Evolutionary conservation across 495 filamentous ascomycete genomes (phyloP).

Genomic region (Aspergillus affinis): DNA sequence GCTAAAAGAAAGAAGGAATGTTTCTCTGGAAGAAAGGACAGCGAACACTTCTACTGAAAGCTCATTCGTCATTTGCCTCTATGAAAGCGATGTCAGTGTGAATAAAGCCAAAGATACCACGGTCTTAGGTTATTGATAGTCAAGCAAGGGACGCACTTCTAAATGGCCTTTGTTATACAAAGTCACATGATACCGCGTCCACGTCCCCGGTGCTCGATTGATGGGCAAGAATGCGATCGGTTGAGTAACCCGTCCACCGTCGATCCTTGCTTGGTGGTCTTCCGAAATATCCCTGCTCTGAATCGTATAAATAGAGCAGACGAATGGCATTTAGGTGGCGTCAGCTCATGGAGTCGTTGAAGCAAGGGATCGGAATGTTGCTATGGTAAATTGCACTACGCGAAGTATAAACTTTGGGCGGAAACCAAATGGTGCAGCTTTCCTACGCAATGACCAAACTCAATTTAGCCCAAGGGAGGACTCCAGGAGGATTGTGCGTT

Average conservation of each 20-base stretch:
- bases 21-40: not conserved
- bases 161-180: not conserved
- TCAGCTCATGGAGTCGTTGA: not conserved
- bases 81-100: not conserved
- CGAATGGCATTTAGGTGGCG: not conserved
- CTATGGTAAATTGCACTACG: not conserved
- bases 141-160: not conserved
- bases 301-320: slow-evolving; percentile 8
- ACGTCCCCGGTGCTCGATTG: not conserved
- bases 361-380: not conserved
- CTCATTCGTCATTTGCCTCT: too few relatives aligned
- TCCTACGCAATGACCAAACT: not conserved
- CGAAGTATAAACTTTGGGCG: not conserved
- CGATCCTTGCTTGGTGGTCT: too few relatives aligned
- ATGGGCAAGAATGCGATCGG: not conserved
- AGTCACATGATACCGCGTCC: not conserved
- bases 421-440: not conserved
- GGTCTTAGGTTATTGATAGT: not conserved
- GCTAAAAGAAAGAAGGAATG: not conserved
- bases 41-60: too few relatives aligned
- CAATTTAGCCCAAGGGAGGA: not conserved
- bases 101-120: not conserved
- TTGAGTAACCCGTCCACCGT: too few relatives aligned
- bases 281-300: slow-evolving; percentile 2
- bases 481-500: not conserved